Evolutionary conservation across 495 filamentous ascomycete genomes (phyloP).

Genomic region (Aspergillus leporis): DNA sequence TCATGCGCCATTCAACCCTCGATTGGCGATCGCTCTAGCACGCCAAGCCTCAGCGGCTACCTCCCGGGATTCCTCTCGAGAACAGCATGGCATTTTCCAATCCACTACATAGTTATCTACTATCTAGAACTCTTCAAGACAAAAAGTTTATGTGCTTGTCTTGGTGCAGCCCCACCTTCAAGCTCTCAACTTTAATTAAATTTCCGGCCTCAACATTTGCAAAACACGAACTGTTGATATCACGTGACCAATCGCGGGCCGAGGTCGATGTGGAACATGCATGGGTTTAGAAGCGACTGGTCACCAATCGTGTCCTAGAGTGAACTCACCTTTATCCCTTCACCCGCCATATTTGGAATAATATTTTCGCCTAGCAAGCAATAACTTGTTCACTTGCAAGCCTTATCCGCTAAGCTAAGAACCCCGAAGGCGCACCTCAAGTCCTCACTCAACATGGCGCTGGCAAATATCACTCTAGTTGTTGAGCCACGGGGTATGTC

Average conservation of each 20-base stretch:
- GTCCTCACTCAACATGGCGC: conserved; percentile 25
- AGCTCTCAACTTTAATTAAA: background rate
- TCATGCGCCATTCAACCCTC: too few relatives aligned
- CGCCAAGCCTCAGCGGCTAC: too few relatives aligned
- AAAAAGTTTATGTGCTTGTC: background rate
- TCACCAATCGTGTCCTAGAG: background rate
- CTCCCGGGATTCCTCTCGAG: too few relatives aligned
- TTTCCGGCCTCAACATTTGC: background rate
- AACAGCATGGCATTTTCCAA: too few relatives aligned
- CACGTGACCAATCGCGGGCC: conserved; percentile 1
- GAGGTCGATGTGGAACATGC: background rate
- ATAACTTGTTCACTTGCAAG: background rate
- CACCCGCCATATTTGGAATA: background rate
- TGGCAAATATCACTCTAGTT: conserved; percentile 34
- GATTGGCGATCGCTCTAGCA: too few relatives aligned
- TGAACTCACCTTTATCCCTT: background rate
- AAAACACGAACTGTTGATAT: conserved; percentile 4
- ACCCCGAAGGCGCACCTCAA: background rate
- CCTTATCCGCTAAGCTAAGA: background rate
- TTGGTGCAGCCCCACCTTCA: background rate
- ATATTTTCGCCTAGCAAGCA: background rate
- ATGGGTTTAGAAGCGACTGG: too few relatives aligned
- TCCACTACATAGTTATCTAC: too few relatives aligned
- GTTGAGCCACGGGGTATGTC: conserved; percentile 45
- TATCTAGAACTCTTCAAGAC: too few relatives aligned